Base-by-base conservation (phyloP, 2,329 filamentous ascomycete genomes). In the Gyromitra esculenta region DNA sequence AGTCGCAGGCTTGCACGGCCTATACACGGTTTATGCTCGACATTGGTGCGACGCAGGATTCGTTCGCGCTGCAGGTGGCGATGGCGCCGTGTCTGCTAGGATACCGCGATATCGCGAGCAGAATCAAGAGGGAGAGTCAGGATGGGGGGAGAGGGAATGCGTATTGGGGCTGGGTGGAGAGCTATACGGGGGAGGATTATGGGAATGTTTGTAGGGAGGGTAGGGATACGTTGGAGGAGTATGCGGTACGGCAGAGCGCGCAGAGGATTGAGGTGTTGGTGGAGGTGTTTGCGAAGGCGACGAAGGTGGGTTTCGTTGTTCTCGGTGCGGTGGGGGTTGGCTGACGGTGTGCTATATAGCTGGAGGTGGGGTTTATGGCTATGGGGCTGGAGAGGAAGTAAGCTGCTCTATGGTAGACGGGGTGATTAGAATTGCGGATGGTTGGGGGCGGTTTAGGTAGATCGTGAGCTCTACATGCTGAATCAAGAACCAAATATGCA, bases 121-220 rank as follows among this genome's bases (percentile, higher is more conserved):
- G 92, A 81, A 86, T 97, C 1, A 87, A 90, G 80, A 85, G 85
- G 13, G 90, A 92, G 77, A 67, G 78, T 31, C 39, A 86, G 77
- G 73, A 57, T 9, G 57, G 85, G 77, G 86, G 87, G 50, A 86
- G 91, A 11, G 89, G 86, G 0, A 96, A 95, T 82, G 86, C 85
- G 18, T 98, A 97, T 85, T 96, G 92, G 91, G 88, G 90, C 59
- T 98, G 95, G 95, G 93, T 98, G 79, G 87, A 94, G 82, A 96
- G 93, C 81, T 98, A 97, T 82, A 88, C 92, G 15, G 91, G 90
- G 1, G 90, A 92, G 0, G 92, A 96, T 82, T 97, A 97, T 80
- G 84, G 86, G 0, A 86, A 90, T 77, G 92, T 92, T 5, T 92
- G 96, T 69, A 86, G 86, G 78, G 86, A 89, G 1, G 93, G 92